phyloP scores from a whole-genome alignment of 371 early-diverging fungal genomes.

The Coemansia sp. region DNA sequence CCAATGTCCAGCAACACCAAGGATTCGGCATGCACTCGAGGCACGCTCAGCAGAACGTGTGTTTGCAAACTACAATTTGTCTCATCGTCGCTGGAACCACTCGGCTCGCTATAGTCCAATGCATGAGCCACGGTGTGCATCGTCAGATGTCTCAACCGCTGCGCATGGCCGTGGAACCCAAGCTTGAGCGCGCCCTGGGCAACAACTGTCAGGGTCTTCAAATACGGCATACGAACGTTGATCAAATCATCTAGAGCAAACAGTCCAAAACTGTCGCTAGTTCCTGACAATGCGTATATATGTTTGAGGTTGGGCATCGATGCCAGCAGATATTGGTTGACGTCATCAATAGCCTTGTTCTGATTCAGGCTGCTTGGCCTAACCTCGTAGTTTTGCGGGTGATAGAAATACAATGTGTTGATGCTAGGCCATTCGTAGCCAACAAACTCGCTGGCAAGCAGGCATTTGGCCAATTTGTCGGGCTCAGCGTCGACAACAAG shows the following conservation, averaged over 20 bases:
- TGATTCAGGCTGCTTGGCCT: background rate
- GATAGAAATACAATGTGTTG: constrained; percentile 19
- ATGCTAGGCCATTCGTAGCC: constrained; percentile 34
- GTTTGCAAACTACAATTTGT: background rate
- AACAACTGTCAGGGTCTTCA: constrained; percentile 8
- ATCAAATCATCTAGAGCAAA: constrained; percentile 40
- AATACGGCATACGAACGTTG: constrained; percentile 3
- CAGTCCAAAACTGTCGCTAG: constrained; percentile 37
- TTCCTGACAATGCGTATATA: constrained; percentile 22
- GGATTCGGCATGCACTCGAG: background rate
- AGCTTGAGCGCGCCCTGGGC: constrained; percentile 5
- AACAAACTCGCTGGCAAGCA: constrained; percentile 14
- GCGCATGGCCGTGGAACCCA: constrained; percentile 8
- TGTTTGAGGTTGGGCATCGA: constrained; percentile 15
- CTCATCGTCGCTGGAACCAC: background rate
- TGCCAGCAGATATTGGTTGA: constrained; percentile 12
- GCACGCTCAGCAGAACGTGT: background rate
- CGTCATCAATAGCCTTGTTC: constrained; percentile 15
- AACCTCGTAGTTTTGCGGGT: constrained; percentile 2
- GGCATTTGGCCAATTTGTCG: background rate
- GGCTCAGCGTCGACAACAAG: background rate
- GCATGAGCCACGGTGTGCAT: background rate
- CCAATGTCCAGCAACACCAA: constrained; percentile 32
- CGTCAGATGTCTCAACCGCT: constrained; percentile 4
- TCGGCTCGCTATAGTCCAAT: background rate